Evolutionary conservation across 768 basidiomycete species (phyloP).

Genomic region (Hericium erinaceus): DNA sequence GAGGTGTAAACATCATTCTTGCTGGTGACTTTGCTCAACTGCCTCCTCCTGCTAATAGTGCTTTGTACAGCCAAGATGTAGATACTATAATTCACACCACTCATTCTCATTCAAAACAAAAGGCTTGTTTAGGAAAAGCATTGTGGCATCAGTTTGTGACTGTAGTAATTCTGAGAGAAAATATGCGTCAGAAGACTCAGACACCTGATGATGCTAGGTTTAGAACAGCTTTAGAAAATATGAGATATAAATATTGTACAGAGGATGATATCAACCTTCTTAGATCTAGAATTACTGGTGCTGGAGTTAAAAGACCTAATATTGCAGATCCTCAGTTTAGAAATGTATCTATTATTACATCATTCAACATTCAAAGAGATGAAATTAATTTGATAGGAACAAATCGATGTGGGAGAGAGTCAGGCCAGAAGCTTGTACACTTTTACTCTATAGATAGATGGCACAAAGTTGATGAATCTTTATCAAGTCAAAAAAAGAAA

Average conservation of each 20-base stretch:
- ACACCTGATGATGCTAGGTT: slow-evolving; percentile 20
- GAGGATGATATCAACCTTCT: slow-evolving; percentile 28
- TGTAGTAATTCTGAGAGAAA: slow-evolving; percentile 14
- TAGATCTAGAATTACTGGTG: slow-evolving; percentile 15
- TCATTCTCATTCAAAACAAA: slow-evolving; percentile 1
- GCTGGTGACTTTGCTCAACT: slow-evolving; percentile 41
- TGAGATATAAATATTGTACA: slow-evolving; percentile 32
- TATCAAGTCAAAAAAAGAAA: not conserved
- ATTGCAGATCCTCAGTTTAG: slow-evolving; percentile 18
- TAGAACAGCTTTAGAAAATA: slow-evolving; percentile 25
- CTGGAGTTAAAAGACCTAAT: not conserved
- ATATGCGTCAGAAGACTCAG: slow-evolving; percentile 11
- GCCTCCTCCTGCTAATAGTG: slow-evolving; percentile 19
- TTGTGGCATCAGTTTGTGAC: slow-evolving; percentile 14
- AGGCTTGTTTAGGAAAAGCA: slow-evolving; percentile 8
- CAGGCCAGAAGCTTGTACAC: slow-evolving; percentile 14
- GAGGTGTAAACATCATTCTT: slow-evolving; percentile 33
- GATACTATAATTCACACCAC: not conserved
- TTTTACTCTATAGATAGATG: slow-evolving; percentile 20
- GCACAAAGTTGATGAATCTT: not conserved
- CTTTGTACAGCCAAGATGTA: slow-evolving; percentile 15
- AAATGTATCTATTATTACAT: slow-evolving; percentile 30
- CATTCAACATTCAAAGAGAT: slow-evolving; percentile 28
- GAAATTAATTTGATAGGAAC: slow-evolving; percentile 26
- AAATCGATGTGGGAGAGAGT: slow-evolving; percentile 25